phyloP scores from a whole-genome alignment of 129 eudicot genomes.

The Sambucus nigra region DNA sequence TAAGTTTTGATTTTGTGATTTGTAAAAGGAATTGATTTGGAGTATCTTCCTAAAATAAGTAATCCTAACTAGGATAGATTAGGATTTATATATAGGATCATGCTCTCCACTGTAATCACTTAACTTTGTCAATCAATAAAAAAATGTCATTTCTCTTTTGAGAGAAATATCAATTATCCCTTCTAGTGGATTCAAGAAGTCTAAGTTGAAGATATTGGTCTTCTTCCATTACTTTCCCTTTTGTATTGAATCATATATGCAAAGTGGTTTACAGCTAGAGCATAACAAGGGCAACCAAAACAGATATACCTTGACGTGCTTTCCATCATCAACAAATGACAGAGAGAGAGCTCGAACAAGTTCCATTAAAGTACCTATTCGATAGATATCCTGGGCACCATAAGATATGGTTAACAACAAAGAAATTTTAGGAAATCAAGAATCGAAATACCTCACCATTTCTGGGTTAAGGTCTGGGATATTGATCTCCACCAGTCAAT shows the following conservation, averaged over 20 bases:
- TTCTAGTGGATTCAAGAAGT: too few relatives aligned
- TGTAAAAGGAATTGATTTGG: too few relatives aligned
- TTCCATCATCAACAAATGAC: slow-evolving; percentile 97
- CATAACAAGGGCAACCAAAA: slow-evolving; percentile 2
- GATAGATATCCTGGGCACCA: slow-evolving; percentile 84
- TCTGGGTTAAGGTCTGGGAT: slow-evolving; percentile 95
- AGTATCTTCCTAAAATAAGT: too few relatives aligned
- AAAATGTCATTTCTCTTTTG: too few relatives aligned
- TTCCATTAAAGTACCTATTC: slow-evolving; percentile 97
- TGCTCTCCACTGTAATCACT: too few relatives aligned
- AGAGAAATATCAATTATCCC: too few relatives aligned
- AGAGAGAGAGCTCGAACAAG: slow-evolving; percentile 85
- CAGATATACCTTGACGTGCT: slow-evolving; percentile 67
- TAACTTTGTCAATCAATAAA: too few relatives aligned
- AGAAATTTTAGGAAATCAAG: slow-evolving; percentile 5
- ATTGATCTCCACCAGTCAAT: slow-evolving; percentile 74
- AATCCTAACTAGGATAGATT: too few relatives aligned
- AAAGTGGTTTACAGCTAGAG: slow-evolving; percentile 2
- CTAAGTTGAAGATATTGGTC: too few relatives aligned
- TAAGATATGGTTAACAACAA: slow-evolving; percentile 18
- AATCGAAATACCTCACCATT: slow-evolving; percentile 45
- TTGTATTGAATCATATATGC: not conserved
- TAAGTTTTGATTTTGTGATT: too few relatives aligned
- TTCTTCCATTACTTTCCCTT: too few relatives aligned
- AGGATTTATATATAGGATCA: too few relatives aligned